Evolutionary conservation across 1,139 yeast genomes (phyloP).

Genomic region (Pichia norvegensis): DNA sequence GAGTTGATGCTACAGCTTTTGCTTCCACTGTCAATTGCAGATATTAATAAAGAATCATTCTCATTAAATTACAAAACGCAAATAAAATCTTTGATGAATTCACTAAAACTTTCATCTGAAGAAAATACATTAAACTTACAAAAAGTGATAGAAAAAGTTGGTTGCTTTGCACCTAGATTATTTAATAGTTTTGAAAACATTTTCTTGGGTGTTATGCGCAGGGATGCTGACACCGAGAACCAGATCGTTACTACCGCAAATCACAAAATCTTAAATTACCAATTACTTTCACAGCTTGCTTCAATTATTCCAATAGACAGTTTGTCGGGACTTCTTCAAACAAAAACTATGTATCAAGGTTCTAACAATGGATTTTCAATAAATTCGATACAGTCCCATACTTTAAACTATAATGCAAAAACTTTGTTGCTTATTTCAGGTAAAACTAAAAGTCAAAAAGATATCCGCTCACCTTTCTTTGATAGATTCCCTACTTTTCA

Average conservation of each 20-base stretch:
- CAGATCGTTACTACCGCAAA: background rate
- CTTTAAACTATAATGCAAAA: conserved; percentile 88
- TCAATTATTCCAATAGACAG: conserved; percentile 4
- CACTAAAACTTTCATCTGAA: background rate
- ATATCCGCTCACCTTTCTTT: conserved; percentile 41
- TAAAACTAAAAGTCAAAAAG: conserved; percentile 44
- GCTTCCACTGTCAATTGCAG: conserved; percentile 10
- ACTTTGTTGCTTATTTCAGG: conserved; percentile 68
- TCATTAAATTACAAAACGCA: conserved; percentile 4
- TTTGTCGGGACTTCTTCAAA: conserved; percentile 3
- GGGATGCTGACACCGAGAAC: conserved; percentile 30
- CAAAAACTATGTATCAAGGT: conserved; percentile 51
- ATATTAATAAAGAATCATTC: conserved; percentile 2
- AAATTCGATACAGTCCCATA: conserved; percentile 75
- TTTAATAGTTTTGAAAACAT: conserved; percentile 30
- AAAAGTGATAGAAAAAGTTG: background rate
- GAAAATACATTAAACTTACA: background rate
- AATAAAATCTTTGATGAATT: conserved; percentile 3
- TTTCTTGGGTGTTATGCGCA: conserved; percentile 30
- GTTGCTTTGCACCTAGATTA: conserved; percentile 28
- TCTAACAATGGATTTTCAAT: conserved; percentile 77
- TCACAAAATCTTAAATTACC: conserved; percentile 7
- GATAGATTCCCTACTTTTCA: conserved; percentile 44
- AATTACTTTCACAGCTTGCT: conserved; percentile 7
- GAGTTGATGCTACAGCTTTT: background rate